Evolutionary conservation across 768 basidiomycete species (phyloP).

Genomic region (Rubroboletus pulcherrimus): DNA sequence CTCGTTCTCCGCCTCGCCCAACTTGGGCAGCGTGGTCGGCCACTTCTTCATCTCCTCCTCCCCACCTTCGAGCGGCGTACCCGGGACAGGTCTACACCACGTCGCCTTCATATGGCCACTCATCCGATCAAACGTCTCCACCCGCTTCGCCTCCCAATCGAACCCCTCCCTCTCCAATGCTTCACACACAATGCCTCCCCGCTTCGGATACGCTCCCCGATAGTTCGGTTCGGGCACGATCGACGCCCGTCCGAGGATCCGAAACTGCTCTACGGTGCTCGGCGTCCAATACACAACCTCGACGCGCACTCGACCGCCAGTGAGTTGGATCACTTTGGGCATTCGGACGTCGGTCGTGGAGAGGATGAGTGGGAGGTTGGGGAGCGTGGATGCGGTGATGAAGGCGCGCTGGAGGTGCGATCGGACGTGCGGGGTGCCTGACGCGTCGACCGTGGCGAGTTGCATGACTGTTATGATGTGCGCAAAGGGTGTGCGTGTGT

Average conservation of each 20-base stretch:
- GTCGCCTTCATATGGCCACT: constrained; percentile 61
- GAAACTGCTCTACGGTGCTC: constrained; percentile 66
- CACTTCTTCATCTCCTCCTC: constrained; percentile 59
- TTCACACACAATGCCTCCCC: constrained; percentile 31
- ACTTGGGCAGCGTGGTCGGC: constrained; percentile 53
- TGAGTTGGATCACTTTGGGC: constrained; percentile 62
- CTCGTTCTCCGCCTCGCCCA: constrained; percentile 41
- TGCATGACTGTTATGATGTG: constrained; percentile 46
- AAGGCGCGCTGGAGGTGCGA: constrained; percentile 61
- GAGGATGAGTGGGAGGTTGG: constrained; percentile 57
- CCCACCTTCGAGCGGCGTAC: constrained; percentile 46
- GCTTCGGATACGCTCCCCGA: constrained; percentile 13
- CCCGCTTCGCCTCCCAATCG: constrained; percentile 63
- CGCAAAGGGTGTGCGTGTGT: background rate
- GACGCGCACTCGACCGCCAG: constrained; percentile 34
- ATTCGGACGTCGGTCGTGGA: constrained; percentile 70
- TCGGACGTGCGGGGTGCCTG: constrained; percentile 55
- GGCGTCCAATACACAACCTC: constrained; percentile 77
- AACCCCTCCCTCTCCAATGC: constrained; percentile 35
- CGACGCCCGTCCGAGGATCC: constrained; percentile 55
- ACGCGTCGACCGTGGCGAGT: constrained; percentile 33
- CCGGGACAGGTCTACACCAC: constrained; percentile 70
- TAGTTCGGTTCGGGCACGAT: constrained; percentile 51
- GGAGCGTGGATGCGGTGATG: constrained; percentile 39
- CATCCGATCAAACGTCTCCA: constrained; percentile 57